Base-by-base conservation (phyloP, 106 monocot genomes). In the Phalaenopsis aphrodite region DNA sequence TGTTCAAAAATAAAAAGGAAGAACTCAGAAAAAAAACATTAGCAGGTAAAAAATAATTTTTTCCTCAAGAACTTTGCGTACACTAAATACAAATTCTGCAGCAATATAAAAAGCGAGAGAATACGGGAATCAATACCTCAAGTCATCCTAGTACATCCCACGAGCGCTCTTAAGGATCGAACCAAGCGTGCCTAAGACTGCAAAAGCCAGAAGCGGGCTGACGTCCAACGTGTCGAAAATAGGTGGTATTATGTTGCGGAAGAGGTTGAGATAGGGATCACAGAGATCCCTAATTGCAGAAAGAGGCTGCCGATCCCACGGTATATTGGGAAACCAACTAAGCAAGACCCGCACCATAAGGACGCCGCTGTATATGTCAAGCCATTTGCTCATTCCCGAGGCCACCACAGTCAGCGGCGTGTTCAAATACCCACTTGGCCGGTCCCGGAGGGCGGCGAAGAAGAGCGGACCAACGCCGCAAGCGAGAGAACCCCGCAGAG, bases 291-390 rank as follows among this genome's bases (percentile, higher is more conserved):
- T 80, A 41, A 95, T 89, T 24, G 95, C 95, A 4, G 95, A 95
- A 11, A 95, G 85, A 0, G 92, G 95, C 88, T 95, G 95, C 16
- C 87, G 81, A 46, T 95, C 90, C 95, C 95, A 95, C 0, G 92
- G 90, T 43, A 95, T 89, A 83, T 95, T 95, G 43, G 95, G 95
- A 81, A 95, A 95, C 92, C 95, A 95, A 52, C 89, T 90, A 64
- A 95, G 84, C 30, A 95, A 82, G 15, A 92, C 90, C 75, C 90
- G 66, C 5, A 95, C 90, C 86, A 95, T 88, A 58, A 95, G 85
- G 5, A 95, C 90, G 49, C 89, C 92, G 41, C 90, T 88, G 73
- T 92, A 95, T 14, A 95, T 85, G 75, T 89, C 92, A 19, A 95
- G 83, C 92, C 95, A 95, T 83, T 87, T 90, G 15, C 88, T 81